Evolutionary conservation across 1,284 basidiomycete species (phyloP).

Genomic region (Ceratobasidium sp.): DNA sequence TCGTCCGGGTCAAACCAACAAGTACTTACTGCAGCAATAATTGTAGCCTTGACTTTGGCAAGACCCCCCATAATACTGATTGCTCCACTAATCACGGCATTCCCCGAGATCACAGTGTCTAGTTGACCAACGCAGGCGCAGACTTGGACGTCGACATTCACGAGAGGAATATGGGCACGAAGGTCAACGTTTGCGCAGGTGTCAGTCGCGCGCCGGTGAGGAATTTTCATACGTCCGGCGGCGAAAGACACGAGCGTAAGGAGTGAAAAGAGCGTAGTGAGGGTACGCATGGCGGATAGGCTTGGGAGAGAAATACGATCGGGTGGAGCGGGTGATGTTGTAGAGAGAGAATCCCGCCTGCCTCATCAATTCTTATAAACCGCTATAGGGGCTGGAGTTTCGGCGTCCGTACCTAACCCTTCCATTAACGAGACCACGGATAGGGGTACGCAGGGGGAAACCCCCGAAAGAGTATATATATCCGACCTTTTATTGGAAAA

Average conservation of each 20-base stretch:
- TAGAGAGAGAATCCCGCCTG: background rate
- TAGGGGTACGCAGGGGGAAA: background rate
- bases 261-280: slow-evolving; percentile 3
- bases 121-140: slow-evolving; percentile 18
- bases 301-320: background rate
- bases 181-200: slow-evolving; percentile 30
- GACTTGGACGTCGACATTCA: background rate
- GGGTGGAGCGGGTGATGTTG: background rate
- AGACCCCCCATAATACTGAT: background rate
- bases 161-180: background rate
- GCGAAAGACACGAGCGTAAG: background rate
- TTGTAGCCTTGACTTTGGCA: background rate
- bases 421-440: background rate
- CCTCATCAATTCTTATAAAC: background rate
- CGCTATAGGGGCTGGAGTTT: background rate
- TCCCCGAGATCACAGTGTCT: background rate
- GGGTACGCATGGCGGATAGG: background rate
- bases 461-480: no score
- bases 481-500: background rate
- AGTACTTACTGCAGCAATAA: slow-evolving; percentile 6
- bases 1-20: no score
- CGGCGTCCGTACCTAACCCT: background rate
- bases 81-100: background rate
- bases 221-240: slow-evolving; percentile 18
- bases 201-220: background rate